A percentile compares a stretch with the other conserved stretches of the same genome.
Evolutionary conservation across 495 filamentous ascomycete species (phyloP).

Genomic region (Podospora fimiseda): DNA sequence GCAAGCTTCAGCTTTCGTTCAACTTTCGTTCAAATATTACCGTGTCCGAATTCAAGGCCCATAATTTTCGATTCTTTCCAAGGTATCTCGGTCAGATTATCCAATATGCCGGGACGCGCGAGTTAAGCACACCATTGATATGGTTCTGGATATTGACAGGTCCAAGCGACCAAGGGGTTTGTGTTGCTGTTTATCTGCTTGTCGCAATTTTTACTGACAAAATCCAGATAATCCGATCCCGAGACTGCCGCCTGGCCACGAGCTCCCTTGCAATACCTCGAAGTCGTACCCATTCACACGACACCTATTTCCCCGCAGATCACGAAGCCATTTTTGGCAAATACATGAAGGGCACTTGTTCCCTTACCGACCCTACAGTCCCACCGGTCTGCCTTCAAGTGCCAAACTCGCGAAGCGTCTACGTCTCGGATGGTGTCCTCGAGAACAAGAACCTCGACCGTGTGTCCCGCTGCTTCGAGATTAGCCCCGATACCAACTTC

Average conservation of each 20-base stretch:
- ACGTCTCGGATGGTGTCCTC: too few relatives aligned
- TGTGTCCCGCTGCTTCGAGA: constrained; percentile 51
- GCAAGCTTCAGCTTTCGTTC: too few relatives aligned
- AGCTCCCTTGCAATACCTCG: too few relatives aligned
- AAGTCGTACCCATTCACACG: constrained; percentile 66
- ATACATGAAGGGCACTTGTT: too few relatives aligned
- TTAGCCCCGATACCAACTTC: constrained; percentile 55
- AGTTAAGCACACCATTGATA: constrained; percentile 95
- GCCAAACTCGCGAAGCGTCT: too few relatives aligned
- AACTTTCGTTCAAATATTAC: constrained; percentile 88
- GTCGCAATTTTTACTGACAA: constrained; percentile 9
- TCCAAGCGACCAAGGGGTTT: too few relatives aligned
- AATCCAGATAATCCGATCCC: constrained; percentile 84
- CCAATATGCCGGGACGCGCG: constrained; percentile 78
- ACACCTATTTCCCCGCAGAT: constrained; percentile 80
- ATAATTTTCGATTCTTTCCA: too few relatives aligned
- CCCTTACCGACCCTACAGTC: too few relatives aligned
- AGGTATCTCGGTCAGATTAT: constrained; percentile 89
- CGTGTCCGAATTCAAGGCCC: constrained; percentile 67
- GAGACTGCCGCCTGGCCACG: constrained; percentile 64
- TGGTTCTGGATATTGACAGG: too few relatives aligned
- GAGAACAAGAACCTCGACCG: too few relatives aligned
- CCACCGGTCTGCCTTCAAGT: too few relatives aligned
- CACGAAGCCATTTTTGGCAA: constrained; percentile 70
- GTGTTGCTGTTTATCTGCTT: constrained; percentile 20